Base-by-base conservation (phyloP, 139 green algal genomes). In the Bryopsis sp. region DNA sequence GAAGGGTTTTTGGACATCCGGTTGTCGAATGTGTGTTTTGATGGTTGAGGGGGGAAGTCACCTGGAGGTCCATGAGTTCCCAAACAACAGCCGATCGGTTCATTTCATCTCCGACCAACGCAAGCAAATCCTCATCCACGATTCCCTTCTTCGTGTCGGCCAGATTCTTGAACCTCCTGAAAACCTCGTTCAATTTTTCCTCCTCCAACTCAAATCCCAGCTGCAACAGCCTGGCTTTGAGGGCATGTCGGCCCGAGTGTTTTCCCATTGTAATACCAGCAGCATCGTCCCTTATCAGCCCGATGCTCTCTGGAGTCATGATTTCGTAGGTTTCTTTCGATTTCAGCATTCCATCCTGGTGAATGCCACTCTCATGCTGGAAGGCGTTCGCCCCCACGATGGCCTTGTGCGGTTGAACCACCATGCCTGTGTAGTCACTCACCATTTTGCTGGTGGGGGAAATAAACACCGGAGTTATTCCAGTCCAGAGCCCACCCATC, bases 341-440 rank as follows among this genome's bases (percentile, higher is more conserved):
- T 64, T 90, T 91, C 11, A 89, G 77, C 85, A 90, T 90, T 73
- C 84, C 86, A 54, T 94, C 89, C 82, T 99, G 94, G 79, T 99
- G 94, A 64, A 99, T 97, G 47, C 94, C 94, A 36, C 69, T 88
- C 79, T 97, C 94, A 77, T 99, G 94, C 15, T 89, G 84, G 72
- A 99, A 99, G 0, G 94, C 94, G 72, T 99, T 99, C 36, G 92
- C 92, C n/a, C 94, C 94, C 66, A 99, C 94, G 61, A 99, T 98
- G 11, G 94, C 94, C 82, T 99, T 99, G 85, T 99, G 94, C 1
- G 94, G 94, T 82, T 99, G 90, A 24, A 96, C 80, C 1, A 80
- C 66, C 78, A 83, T 90, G 74, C 87, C 87, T 15, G 62, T 86
- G 84, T 91, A 97, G 48, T 98, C 90, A 6, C 46, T 77, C 7